Conservation (phyloP, 208 protist genomes). For the Wallacemonas rigidus region DNA sequence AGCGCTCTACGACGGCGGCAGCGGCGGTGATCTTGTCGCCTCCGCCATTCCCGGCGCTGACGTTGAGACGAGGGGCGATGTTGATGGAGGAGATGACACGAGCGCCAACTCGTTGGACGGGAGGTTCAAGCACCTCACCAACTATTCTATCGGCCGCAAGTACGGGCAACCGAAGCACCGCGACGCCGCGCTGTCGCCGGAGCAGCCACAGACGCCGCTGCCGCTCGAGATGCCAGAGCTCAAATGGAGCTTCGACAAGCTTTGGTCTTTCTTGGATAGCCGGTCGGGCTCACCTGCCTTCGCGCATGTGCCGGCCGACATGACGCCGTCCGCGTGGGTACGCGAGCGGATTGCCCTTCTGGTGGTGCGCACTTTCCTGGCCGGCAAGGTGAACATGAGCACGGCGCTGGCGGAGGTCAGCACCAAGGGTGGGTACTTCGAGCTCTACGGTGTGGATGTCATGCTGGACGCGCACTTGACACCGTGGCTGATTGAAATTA, state of each 20-base stretch:
- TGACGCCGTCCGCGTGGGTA: slow-evolving; percentile 41
- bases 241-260: slow-evolving; percentile 67
- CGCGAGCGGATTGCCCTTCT: slow-evolving; percentile 63
- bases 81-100: slow-evolving; percentile 8
- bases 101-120: slow-evolving; percentile 11
- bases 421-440: slow-evolving; percentile 71
- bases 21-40: neutral
- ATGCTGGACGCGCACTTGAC: slow-evolving; percentile 81
- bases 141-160: slow-evolving; percentile 88
- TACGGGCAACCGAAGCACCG: slow-evolving; percentile 18
- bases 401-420: slow-evolving; percentile 19
- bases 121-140: slow-evolving; percentile 91
- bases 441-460: slow-evolving; percentile 93
- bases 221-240: slow-evolving; percentile 30
- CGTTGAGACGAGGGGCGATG: neutral
- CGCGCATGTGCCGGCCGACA: neutral
- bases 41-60: neutral
- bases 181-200: neutral
- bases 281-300: neutral
- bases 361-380: slow-evolving; percentile 74
- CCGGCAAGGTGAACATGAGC: slow-evolving; percentile 44
- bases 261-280: slow-evolving; percentile 64
- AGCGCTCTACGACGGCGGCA: slow-evolving; percentile 83
- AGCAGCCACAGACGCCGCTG: neutral
- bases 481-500: slow-evolving; percentile 90